These are phyloP conservation scores for Endoconidiophora polonica DNA, from an alignment of 2,329 filamentous ascomycete genomes.

Conservation along the genomic window DNA sequence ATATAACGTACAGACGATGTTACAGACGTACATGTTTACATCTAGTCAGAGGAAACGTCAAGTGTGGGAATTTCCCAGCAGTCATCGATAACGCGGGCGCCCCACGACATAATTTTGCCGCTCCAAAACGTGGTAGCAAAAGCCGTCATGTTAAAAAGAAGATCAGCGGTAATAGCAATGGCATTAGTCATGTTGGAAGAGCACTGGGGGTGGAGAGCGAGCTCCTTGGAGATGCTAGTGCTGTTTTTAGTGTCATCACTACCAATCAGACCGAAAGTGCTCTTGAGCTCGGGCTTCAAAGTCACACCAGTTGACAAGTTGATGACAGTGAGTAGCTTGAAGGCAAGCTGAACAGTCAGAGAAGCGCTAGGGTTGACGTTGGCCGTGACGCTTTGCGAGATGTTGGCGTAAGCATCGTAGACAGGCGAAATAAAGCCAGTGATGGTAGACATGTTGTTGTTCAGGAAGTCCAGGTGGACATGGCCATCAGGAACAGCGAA, in stretches of 20 bases:
- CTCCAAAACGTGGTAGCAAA: slow-evolving; percentile 5
- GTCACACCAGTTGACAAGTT: slow-evolving; percentile 24
- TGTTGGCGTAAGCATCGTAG: slow-evolving; percentile 22
- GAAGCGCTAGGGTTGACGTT: slow-evolving; percentile 20
- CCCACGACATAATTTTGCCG: neutral
- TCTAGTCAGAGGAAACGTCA: neutral
- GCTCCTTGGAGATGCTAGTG: neutral
- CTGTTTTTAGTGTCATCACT: neutral
- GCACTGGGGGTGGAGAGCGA: neutral
- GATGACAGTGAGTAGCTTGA: slow-evolving; percentile 22
- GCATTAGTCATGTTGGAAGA: neutral
- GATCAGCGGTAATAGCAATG: slow-evolving; percentile 5
- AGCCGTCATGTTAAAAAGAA: neutral
- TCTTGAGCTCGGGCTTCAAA: slow-evolving; percentile 22
- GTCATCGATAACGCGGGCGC: neutral
- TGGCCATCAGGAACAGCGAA: slow-evolving; percentile 21
- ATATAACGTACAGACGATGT: neutral
- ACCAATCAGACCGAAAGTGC: slow-evolving; percentile 18
- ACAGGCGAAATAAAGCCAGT: slow-evolving; percentile 22
- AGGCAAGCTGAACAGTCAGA: slow-evolving; percentile 24
- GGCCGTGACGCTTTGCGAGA: slow-evolving; percentile 20
- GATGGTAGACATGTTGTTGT: slow-evolving; percentile 17
- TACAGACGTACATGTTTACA: neutral
- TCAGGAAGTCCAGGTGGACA: slow-evolving; percentile 24
- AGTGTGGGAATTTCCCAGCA: slow-evolving; percentile 4